Percentiles rank a stretch among this genome's conserved stretches.
These are phyloP conservation scores for Claviceps pusilla DNA, from an alignment of 2,329 filamentous ascomycete species.

Conservation along the genomic window DNA sequence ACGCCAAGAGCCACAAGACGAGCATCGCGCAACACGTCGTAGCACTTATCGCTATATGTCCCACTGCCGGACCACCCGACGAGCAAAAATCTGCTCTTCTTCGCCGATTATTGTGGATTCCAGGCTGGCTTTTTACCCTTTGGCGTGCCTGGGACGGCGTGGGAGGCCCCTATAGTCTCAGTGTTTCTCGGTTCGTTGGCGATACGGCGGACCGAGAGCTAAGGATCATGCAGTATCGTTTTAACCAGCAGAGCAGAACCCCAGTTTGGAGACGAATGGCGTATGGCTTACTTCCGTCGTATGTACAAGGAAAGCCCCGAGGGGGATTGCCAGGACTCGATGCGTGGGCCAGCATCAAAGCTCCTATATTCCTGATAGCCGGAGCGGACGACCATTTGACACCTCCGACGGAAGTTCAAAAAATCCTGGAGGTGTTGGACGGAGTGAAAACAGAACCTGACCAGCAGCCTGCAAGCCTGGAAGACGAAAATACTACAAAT, in stretches of 20 bases:
- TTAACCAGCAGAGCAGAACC: slow-evolving; percentile 72
- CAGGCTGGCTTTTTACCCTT: slow-evolving; percentile 57
- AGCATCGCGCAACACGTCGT: slow-evolving; percentile 49
- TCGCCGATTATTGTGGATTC: slow-evolving; percentile 50
- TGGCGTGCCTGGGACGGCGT: slow-evolving; percentile 65
- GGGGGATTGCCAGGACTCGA: slow-evolving; percentile 56
- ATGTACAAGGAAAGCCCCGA: slow-evolving; percentile 32
- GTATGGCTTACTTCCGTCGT: slow-evolving; percentile 51
- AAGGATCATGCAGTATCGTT: slow-evolving; percentile 52
- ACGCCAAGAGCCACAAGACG: slow-evolving; percentile 26
- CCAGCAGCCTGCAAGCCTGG: neutral
- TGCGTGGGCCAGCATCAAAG: slow-evolving; percentile 55
- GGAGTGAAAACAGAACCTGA: slow-evolving; percentile 15
- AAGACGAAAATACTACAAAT: neutral
- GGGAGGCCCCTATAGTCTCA: slow-evolving; percentile 63
- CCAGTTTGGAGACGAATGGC: slow-evolving; percentile 73
- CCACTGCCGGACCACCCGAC: slow-evolving; percentile 49
- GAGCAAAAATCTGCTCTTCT: slow-evolving; percentile 29
- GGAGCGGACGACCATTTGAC: slow-evolving; percentile 66
- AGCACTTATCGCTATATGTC: slow-evolving; percentile 70
- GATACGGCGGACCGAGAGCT: slow-evolving; percentile 48
- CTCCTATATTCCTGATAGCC: slow-evolving; percentile 65
- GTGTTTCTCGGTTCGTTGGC: slow-evolving; percentile 66
- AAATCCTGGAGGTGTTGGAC: slow-evolving; percentile 38
- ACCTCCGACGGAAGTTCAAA: slow-evolving; percentile 52